These are phyloP conservation scores for Fraxinus xanthoxyloides DNA, from an alignment of 305 asterid genomes.

Conservation along the genomic window DNA sequence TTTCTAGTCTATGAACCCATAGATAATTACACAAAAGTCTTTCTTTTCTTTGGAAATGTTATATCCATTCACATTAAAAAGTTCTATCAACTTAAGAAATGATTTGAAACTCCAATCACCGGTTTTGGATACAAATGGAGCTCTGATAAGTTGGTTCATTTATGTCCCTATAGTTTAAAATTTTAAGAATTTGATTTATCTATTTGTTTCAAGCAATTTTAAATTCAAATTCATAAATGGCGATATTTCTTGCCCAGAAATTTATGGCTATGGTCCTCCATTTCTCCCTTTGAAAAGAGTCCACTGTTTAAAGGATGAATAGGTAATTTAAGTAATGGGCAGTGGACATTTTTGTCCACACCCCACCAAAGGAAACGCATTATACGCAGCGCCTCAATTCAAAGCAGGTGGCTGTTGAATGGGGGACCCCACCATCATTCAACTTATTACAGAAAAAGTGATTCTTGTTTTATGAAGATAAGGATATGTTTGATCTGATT, in stretches of 20 bases:
- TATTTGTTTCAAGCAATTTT: background rate
- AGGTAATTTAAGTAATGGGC: background rate
- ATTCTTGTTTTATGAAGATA: background rate
- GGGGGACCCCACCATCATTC: background rate
- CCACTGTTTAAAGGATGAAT: background rate
- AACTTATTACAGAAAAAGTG: too few species aligned
- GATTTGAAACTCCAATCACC: background rate
- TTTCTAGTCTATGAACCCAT: background rate
- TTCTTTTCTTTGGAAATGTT: too few species aligned
- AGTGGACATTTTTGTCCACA: background rate
- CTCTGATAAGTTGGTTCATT: background rate
- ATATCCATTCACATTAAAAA: too few species aligned
- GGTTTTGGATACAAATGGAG: background rate
- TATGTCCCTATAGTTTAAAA: too few species aligned
- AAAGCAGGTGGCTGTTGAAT: background rate
- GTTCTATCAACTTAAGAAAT: too few species aligned
- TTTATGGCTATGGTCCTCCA: background rate
- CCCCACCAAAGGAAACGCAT: background rate
- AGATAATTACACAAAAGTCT: too few species aligned
- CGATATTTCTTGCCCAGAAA: background rate
- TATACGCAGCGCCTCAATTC: conserved; percentile 7
- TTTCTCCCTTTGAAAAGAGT: background rate
- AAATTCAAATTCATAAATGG: background rate
- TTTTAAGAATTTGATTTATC: background rate
- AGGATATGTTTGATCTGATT: background rate